Evolutionary conservation across 139 green algal species (phyloP).

Genomic region (Tetradesmus obliquus): DNA sequence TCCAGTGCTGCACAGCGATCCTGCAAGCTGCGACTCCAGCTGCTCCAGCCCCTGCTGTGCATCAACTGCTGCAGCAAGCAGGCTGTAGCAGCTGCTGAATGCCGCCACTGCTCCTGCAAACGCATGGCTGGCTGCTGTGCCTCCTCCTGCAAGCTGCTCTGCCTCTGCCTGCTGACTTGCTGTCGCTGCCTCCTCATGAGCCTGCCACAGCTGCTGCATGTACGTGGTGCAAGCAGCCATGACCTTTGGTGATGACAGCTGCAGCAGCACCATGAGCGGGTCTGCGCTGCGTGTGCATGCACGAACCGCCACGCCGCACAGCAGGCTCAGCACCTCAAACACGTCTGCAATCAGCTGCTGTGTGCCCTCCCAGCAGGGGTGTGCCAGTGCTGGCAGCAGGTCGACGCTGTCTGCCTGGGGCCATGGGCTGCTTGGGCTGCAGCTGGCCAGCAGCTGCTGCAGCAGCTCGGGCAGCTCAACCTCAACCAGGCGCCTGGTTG

Average conservation of each 20-base stretch:
- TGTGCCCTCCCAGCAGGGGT: constrained; percentile 9
- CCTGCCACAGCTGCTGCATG: constrained; percentile 25
- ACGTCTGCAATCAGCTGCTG: constrained; percentile 18
- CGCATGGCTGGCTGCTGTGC: not conserved
- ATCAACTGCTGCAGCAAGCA: constrained; percentile 24
- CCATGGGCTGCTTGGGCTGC: constrained; percentile 22
- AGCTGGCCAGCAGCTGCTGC: constrained; percentile 23
- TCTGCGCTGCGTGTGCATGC: constrained; percentile 39
- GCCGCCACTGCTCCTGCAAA: constrained; percentile 15
- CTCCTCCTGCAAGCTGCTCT: not conserved
- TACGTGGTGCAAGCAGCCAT: not conserved
- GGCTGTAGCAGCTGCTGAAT: constrained; percentile 23
- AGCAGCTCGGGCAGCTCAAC: constrained; percentile 24
- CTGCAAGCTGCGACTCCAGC: constrained; percentile 15
- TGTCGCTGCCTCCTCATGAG: not conserved
- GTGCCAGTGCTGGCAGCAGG: constrained; percentile 7
- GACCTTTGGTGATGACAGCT: constrained; percentile 27
- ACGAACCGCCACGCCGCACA: constrained; percentile 7
- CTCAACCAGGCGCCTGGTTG: constrained; percentile 21
- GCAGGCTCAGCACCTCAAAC: constrained; percentile 2
- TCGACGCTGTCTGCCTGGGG: not conserved
- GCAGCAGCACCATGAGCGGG: constrained; percentile 37
- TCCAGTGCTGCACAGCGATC: constrained; percentile 5
- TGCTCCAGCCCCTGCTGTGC: constrained; percentile 30
- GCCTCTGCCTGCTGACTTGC: not conserved